phyloP scores from a whole-genome alignment of 2,329 filamentous ascomycete species.

The Ophidiomyces ophidiicola region DNA sequence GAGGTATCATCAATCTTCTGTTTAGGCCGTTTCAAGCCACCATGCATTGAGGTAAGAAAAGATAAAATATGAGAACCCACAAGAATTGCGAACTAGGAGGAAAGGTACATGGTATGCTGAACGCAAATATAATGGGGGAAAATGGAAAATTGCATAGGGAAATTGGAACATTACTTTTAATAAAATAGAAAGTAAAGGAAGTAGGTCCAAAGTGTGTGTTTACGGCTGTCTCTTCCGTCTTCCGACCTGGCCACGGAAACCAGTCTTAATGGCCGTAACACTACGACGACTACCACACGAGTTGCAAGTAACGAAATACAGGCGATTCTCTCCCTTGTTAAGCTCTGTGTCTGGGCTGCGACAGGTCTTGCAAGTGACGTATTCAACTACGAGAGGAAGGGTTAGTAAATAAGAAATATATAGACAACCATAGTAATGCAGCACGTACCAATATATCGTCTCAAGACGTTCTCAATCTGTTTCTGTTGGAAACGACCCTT shows the following conservation, averaged over 20 bases:
- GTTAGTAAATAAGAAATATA: conserved; percentile 9
- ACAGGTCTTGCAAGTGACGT: conserved; percentile 98
- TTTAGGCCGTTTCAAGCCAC: no score
- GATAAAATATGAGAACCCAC: no score
- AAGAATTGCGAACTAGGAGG: no score
- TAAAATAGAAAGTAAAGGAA: not conserved
- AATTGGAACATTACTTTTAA: conserved; percentile 5
- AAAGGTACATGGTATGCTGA: no score
- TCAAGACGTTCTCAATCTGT: conserved; percentile 92
- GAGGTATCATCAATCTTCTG: no score
- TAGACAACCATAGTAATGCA: conserved; percentile 2
- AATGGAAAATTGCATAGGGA: no score
- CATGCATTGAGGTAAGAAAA: no score
- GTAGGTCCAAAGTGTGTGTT: conserved; percentile 21
- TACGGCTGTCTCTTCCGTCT: conserved; percentile 95
- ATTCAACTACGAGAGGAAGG: conserved; percentile 53
- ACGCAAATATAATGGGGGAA: no score
- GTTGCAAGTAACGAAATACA: conserved; percentile 98
- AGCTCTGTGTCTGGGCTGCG: conserved; percentile 87
- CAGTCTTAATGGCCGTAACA: conserved; percentile 97
- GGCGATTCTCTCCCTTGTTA: conserved; percentile 96
- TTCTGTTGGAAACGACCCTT: conserved; percentile 99
- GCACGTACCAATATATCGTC: conserved; percentile 79
- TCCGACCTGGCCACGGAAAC: conserved; percentile 98
- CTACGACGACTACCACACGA: conserved; percentile 70